Conservation (phyloP, 139 green algal species). For the Volvox africanus region DNA sequence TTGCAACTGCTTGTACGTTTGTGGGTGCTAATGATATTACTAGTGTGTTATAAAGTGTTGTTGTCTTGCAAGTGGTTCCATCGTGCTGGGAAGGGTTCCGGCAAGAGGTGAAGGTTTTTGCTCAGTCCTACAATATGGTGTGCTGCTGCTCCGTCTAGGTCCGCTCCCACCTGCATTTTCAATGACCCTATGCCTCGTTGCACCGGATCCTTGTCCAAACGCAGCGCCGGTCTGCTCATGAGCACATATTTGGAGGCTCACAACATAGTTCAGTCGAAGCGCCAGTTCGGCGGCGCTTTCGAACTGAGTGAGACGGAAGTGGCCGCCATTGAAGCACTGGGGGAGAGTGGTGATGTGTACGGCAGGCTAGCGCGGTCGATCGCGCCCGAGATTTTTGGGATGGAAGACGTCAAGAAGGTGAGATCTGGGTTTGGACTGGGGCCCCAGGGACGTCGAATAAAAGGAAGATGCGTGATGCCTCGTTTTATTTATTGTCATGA, state of each 20-base stretch:
- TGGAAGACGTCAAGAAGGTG: constrained; percentile 96
- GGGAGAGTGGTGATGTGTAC: constrained; percentile 84
- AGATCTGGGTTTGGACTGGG: background rate
- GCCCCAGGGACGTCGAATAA: background rate
- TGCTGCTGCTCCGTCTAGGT: too few relatives aligned
- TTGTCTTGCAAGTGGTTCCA: too few relatives aligned
- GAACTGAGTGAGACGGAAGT: constrained; percentile 49
- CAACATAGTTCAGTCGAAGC: constrained; percentile 85
- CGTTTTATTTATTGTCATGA: too few relatives aligned
- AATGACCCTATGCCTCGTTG: too few relatives aligned
- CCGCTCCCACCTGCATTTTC: too few relatives aligned
- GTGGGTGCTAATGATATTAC: too few relatives aligned
- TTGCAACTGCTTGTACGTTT: too few relatives aligned
- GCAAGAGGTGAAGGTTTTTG: background rate
- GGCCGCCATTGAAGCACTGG: constrained; percentile 67
- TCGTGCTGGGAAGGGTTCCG: too few relatives aligned
- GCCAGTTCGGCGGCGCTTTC: constrained; percentile 60
- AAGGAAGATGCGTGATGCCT: background rate
- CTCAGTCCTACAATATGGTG: too few relatives aligned
- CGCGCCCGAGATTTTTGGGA: constrained; percentile 94
- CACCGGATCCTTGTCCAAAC: too few relatives aligned
- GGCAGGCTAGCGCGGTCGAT: constrained; percentile 83
- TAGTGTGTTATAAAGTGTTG: too few relatives aligned
- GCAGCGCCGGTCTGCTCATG: constrained; percentile 84
- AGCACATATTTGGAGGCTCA: constrained; percentile 93